Base-by-base conservation (phyloP, 371 early-diverging fungal species). In the Umbelopsis sp. region DNA sequence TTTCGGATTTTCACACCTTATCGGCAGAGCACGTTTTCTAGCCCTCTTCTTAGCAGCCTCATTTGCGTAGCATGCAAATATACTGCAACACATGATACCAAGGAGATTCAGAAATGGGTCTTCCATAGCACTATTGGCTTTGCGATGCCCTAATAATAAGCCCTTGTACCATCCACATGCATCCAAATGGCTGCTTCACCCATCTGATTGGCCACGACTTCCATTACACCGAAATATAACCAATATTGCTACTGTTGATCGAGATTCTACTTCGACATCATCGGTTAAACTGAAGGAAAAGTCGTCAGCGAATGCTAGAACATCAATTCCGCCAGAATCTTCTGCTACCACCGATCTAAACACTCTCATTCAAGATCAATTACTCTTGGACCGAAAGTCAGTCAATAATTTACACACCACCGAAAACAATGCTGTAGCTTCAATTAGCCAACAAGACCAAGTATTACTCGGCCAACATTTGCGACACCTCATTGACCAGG, bases 31-130 rank as follows among this genome's bases (percentile, higher is more conserved):
- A 29, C 29, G 29, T 29, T 29, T 29, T 29, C 29, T 29, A 29
- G 29, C 29, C 29, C 29, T 48, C 5, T 48, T 20, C 11, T 48
- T n/a, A 48, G 48, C 48, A n/a, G 57, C 57, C 35, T 57, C 18
- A 35, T 29, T 51, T 57, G 57, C 57, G 37, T 57, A 57, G 57
- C 57, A 57, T 57, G 57, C 57, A 57, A 57, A 57, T 57, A 57
- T 18, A 24, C 32, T 57, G 35, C 57, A 29, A 57, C 57, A 57
- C 57, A 57, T 57, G 57, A 57, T 57, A 57, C 57, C 57, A 57
- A 57, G 57, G 57, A 57, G 57, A 57, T 57, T 57, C 57, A 57
- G 57, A 57, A 57, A 57, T 57, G 57, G 57, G 57, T 57, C 57
- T 57, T 57, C 57, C 29, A 57, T 57, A 32, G 57, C 57, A 10